Conservation (phyloP, 169 alveolate genomes). For the Plasmodium relictum region DNA sequence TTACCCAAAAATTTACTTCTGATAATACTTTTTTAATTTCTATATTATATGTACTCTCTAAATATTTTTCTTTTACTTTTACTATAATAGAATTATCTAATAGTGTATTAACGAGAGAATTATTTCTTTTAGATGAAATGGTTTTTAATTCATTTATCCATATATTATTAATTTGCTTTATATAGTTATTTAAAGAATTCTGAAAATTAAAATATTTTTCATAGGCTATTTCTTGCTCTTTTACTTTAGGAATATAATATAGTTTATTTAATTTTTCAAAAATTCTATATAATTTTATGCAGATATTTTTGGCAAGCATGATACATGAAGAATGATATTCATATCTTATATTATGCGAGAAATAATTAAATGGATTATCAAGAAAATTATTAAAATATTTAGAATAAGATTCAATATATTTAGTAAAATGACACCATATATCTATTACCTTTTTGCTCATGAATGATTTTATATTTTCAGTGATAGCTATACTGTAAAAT, state of each 20-base stretch:
- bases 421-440: conserved; percentile 53
- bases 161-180: conserved; percentile 66
- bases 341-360: conserved; percentile 73
- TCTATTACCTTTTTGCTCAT: conserved; percentile 62
- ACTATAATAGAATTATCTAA: conserved; percentile 58
- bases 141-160: conserved; percentile 73
- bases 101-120: conserved; percentile 57
- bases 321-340: conserved; percentile 77
- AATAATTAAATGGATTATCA: conserved; percentile 60
- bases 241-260: conserved; percentile 49
- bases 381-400: conserved; percentile 65
- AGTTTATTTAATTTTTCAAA: conserved; percentile 39
- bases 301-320: conserved; percentile 63
- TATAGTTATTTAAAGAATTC: conserved; percentile 61
- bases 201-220: conserved; percentile 62
- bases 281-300: conserved; percentile 38
- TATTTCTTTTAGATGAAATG: conserved; percentile 49
- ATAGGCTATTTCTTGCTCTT: conserved; percentile 53
- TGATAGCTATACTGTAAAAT: conserved; percentile 40
- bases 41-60: conserved; percentile 60
- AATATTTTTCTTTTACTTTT: conserved; percentile 59
- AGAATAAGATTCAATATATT: conserved; percentile 53
- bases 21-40: conserved; percentile 63
- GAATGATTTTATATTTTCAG: conserved; percentile 65
- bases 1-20: conserved; percentile 65